Percentiles rank a stretch among this genome's conserved stretches.
These are phyloP conservation scores for Malbranchea zuffiana DNA, from an alignment of 2,329 filamentous ascomycete species.

Conservation along the genomic window DNA sequence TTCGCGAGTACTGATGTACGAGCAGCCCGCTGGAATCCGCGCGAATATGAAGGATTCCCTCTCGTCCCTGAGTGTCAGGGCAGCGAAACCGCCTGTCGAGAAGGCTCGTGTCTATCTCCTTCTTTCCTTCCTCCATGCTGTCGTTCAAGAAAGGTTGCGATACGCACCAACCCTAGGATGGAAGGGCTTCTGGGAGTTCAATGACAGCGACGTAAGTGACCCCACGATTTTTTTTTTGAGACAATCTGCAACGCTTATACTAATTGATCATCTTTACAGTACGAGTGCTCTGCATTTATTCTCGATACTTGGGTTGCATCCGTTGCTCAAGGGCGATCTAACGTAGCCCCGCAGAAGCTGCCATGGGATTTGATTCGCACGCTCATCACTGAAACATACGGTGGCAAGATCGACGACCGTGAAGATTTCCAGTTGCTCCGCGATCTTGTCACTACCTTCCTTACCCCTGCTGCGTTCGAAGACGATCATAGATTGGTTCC, in stretches of 20 bases:
- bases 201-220: conserved; percentile 85
- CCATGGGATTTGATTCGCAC: conserved; percentile 94
- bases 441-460: conserved; percentile 61
- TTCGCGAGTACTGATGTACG: conserved; percentile 90
- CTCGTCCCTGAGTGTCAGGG: conserved; percentile 64
- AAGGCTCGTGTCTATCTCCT: conserved; percentile 81
- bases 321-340: conserved; percentile 73
- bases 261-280: conserved; percentile 41
- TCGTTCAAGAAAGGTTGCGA: conserved; percentile 85
- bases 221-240: neutral
- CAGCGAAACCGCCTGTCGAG: conserved; percentile 76
- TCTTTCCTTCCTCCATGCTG: conserved; percentile 87
- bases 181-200: conserved; percentile 99
- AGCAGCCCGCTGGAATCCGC: conserved; percentile 90
- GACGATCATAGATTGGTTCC: conserved; percentile 82
- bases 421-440: conserved; percentile 66
- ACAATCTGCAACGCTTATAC: neutral
- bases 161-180: conserved; percentile 91
- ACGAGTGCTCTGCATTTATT: conserved; percentile 93
- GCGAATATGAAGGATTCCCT: conserved; percentile 99
- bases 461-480: conserved; percentile 85
- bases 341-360: conserved; percentile 84
- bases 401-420: conserved; percentile 91
- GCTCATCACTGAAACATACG: conserved; percentile 87
- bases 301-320: conserved; percentile 89